Evolutionary conservation across 1,284 basidiomycete species (phyloP).

Genomic region (Tylopilus sp.): DNA sequence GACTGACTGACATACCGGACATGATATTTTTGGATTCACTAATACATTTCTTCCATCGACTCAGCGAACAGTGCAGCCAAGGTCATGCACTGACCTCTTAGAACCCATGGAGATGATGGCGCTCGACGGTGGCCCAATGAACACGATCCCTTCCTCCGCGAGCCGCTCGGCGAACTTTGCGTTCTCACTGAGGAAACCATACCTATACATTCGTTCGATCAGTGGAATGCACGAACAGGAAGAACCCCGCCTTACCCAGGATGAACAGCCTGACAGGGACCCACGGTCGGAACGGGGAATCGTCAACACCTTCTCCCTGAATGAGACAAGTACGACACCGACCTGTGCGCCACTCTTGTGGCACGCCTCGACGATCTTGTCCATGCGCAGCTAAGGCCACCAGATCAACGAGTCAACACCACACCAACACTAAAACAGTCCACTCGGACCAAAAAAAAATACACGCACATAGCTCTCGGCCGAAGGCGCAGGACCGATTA

Average conservation of each 20-base stretch:
- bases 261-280: slow-evolving; percentile 61
- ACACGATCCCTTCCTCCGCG: slow-evolving; percentile 85
- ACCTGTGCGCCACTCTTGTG: slow-evolving; percentile 81
- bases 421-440: background rate
- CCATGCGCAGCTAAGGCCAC: slow-evolving; percentile 65
- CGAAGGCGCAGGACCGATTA: slow-evolving; percentile 87
- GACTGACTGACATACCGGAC: slow-evolving; percentile 50
- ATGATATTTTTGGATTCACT: slow-evolving; percentile 91
- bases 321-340: slow-evolving; percentile 13
- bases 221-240: slow-evolving; percentile 1
- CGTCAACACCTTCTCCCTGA: slow-evolving; percentile 5
- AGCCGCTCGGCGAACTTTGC: slow-evolving; percentile 84
- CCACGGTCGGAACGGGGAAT: background rate
- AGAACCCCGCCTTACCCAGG: slow-evolving; percentile 54
- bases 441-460: background rate
- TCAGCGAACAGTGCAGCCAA: background rate
- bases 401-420: slow-evolving; percentile 2
- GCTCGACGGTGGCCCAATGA: slow-evolving; percentile 92
- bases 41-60: slow-evolving; percentile 1
- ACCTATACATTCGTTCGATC: slow-evolving; percentile 41
- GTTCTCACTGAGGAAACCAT: slow-evolving; percentile 94
- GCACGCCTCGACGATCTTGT: slow-evolving; percentile 86
- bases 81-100: slow-evolving; percentile 53
- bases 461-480: slow-evolving; percentile 80
- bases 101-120: slow-evolving; percentile 95